These are phyloP conservation scores for Rhamnella rubrinervis DNA, from an alignment of 331 rosid species.

Conservation along the genomic window DNA sequence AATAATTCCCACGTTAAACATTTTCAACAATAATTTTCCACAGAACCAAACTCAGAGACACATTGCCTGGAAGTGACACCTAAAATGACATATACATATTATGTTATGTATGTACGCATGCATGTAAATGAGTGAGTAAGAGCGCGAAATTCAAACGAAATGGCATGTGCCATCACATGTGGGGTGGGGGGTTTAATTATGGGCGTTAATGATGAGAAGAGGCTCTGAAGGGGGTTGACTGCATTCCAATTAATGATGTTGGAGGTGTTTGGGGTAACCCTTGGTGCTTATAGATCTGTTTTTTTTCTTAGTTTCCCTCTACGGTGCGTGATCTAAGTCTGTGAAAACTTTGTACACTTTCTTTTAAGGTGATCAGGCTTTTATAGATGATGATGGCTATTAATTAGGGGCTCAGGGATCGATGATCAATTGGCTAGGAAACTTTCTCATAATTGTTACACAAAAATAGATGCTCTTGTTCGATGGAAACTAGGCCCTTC, in stretches of 20 bases:
- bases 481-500: neutral
- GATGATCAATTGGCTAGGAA: neutral
- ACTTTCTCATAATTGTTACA: neutral
- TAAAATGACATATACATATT: neutral
- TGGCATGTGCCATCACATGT: conserved; percentile 17
- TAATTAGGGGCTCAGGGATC: neutral
- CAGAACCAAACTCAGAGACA: neutral
- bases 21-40: conserved; percentile 14
- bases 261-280: conserved; percentile 17
- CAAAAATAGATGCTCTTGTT: neutral
- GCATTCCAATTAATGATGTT: conserved; percentile 26
- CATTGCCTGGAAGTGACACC: neutral
- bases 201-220: conserved; percentile 21
- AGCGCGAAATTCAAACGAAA: conserved; percentile 61
- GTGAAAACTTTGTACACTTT: neutral
- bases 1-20: conserved; percentile 15
- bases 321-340: conserved; percentile 11
- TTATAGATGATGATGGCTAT: neutral
- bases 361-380: neutral
- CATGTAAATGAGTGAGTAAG: neutral
- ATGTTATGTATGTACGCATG: neutral
- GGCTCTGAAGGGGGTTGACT: conserved; percentile 16
- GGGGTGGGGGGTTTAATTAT: conserved; percentile 18
- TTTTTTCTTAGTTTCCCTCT: conserved; percentile 19
- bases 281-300: conserved; percentile 29